Conservation (phyloP, 2,329 filamentous ascomycete genomes). For the Tolypocladium nubicola region DNA sequence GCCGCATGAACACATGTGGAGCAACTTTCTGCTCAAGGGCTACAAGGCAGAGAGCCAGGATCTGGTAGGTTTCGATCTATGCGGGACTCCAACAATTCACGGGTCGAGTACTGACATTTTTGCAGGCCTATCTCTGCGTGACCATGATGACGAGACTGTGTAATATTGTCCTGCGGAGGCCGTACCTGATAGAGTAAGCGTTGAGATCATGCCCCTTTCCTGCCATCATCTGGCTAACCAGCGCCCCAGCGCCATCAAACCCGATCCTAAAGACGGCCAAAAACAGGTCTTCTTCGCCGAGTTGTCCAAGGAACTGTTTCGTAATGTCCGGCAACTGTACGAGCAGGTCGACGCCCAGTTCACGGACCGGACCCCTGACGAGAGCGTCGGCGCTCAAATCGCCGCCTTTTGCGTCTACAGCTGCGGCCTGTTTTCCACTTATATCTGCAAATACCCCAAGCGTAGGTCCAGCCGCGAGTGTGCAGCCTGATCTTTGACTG, state of each 20-base stretch:
- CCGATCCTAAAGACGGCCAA: conserved; percentile 25
- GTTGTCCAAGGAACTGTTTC: conserved; percentile 36
- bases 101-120: conserved; percentile 1
- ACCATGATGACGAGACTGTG: conserved; percentile 45
- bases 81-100: neutral
- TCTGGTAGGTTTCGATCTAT: conserved; percentile 24
- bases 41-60: conserved; percentile 39
- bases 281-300: conserved; percentile 28
- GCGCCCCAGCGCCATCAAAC: conserved; percentile 30
- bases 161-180: conserved; percentile 44
- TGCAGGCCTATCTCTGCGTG: conserved; percentile 41
- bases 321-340: conserved; percentile 35
- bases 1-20: conserved; percentile 38
- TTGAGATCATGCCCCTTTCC: neutral
- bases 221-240: conserved; percentile 1
- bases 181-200: conserved; percentile 40
- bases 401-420: conserved; percentile 44
- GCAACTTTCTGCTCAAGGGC: conserved; percentile 26
- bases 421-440: conserved; percentile 41
- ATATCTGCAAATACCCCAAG: conserved; percentile 39
- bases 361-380: conserved; percentile 30
- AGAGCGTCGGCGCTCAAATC: conserved; percentile 43
- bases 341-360: conserved; percentile 42
- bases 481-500: neutral
- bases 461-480: conserved; percentile 21